A percentile compares a stretch with the other conserved stretches of the same genome.
These are phyloP conservation scores for Pestalotiopsis sp. DNA, from an alignment of 2,329 filamentous ascomycete species.

Conservation along the genomic window DNA sequence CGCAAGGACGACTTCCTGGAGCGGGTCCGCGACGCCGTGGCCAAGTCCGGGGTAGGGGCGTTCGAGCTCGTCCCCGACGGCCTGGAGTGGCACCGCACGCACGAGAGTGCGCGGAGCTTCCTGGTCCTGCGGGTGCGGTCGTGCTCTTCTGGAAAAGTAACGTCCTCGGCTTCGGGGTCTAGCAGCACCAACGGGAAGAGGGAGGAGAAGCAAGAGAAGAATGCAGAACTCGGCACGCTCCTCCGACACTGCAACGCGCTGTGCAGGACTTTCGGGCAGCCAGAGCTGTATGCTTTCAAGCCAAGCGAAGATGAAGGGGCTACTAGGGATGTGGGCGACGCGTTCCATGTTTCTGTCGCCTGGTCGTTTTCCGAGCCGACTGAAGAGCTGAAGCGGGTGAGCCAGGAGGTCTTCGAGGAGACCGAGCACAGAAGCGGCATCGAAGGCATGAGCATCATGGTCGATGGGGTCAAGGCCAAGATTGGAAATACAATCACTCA, in stretches of 20 bases:
- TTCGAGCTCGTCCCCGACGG: conserved; percentile 42
- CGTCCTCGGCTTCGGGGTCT: background rate
- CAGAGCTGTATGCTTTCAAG: conserved; percentile 63
- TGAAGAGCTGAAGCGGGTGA: conserved; percentile 40
- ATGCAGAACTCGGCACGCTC: conserved; percentile 61
- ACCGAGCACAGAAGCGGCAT: conserved; percentile 29
- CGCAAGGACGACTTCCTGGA: conserved; percentile 70
- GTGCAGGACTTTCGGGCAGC: conserved; percentile 63
- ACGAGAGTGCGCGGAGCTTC: conserved; percentile 74
- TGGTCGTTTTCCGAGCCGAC: conserved; percentile 70
- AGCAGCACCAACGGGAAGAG: conserved; percentile 23
- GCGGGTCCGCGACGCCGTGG: conserved; percentile 42
- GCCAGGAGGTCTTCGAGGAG: conserved; percentile 30
- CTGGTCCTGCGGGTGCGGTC: conserved; percentile 70
- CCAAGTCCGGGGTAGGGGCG: conserved; percentile 37
- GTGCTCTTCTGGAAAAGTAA: conserved; percentile 29
- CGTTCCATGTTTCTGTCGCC: conserved; percentile 87
- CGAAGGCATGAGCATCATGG: conserved; percentile 47
- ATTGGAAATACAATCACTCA: conserved; percentile 70
- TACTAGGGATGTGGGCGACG: conserved; percentile 35
- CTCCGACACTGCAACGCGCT: conserved; percentile 68
- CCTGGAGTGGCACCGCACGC: conserved; percentile 54
- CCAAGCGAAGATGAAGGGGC: conserved; percentile 1
- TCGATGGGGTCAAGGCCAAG: conserved; percentile 70
- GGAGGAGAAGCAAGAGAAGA: conserved; percentile 20